Conservation (phyloP, 345 rosid genomes). For the Pseudoturritis turrita region DNA sequence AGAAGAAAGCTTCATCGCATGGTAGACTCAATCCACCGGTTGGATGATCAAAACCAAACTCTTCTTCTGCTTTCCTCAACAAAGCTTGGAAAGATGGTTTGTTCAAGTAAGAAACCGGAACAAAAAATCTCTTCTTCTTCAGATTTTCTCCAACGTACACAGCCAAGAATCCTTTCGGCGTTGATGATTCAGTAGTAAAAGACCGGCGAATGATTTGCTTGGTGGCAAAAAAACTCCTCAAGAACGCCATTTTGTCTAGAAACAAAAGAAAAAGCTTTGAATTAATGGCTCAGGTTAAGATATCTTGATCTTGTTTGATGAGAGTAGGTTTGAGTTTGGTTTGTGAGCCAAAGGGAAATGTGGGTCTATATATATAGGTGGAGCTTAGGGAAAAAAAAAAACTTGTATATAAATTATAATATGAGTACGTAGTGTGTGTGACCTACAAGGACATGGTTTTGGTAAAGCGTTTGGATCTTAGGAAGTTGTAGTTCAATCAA, state of each 20-base stretch:
- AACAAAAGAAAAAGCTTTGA: not conserved
- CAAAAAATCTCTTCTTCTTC: conserved; percentile 32
- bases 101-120: conserved; percentile 37
- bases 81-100: conserved; percentile 38
- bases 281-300: not conserved
- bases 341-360: conserved; percentile 17
- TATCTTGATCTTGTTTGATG: conserved; percentile 5
- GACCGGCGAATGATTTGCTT: conserved; percentile 19
- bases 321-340: conserved; percentile 22
- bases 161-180: conserved; percentile 41
- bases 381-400: too few relatives aligned
- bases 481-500: conserved; percentile 3
- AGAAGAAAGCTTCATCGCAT: conserved; percentile 39
- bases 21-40: conserved; percentile 41
- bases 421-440: conserved; percentile 13
- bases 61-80: conserved; percentile 41
- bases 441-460: conserved; percentile 26
- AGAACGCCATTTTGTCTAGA: conserved; percentile 19
- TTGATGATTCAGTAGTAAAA: conserved; percentile 21
- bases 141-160: conserved; percentile 39
- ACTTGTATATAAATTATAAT: too few relatives aligned
- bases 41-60: conserved; percentile 38
- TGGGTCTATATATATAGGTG: conserved; percentile 12
- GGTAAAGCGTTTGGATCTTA: not conserved
- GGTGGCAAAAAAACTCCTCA: conserved; percentile 17